These are phyloP conservation scores for Aspergillus caelatus DNA, from an alignment of 2,329 filamentous ascomycete genomes.

Conservation along the genomic window DNA sequence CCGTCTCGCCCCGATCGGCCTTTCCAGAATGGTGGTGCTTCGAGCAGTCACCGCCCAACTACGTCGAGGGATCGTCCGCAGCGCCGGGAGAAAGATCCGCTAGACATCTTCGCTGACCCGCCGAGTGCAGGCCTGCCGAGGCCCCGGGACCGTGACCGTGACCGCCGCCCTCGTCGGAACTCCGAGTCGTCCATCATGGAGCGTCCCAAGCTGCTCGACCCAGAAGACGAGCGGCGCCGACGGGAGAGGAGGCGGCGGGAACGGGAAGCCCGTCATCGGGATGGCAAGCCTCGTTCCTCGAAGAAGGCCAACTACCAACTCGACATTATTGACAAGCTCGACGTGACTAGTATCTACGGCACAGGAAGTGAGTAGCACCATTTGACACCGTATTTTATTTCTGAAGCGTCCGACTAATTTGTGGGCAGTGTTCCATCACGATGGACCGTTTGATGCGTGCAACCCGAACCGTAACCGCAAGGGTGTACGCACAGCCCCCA, in stretches of 20 bases:
- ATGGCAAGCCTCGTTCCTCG: slow-evolving; percentile 39
- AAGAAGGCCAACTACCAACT: slow-evolving; percentile 53
- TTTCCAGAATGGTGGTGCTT: slow-evolving; percentile 20
- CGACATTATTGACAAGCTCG: slow-evolving; percentile 94
- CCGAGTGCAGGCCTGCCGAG: slow-evolving; percentile 34
- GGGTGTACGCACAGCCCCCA: slow-evolving; percentile 79
- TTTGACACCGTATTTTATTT: neutral
- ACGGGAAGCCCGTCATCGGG: slow-evolving; percentile 48
- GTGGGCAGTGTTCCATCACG: slow-evolving; percentile 85
- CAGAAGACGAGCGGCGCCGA: slow-evolving; percentile 55
- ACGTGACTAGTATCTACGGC: slow-evolving; percentile 94
- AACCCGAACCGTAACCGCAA: slow-evolving; percentile 92
- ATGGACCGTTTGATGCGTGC: slow-evolving; percentile 94
- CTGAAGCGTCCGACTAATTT: slow-evolving; percentile 6
- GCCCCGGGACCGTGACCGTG: slow-evolving; percentile 35
- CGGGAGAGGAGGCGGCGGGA: slow-evolving; percentile 53
- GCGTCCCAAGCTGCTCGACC: slow-evolving; percentile 49
- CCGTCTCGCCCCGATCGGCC: slow-evolving; percentile 40
- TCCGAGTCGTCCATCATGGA: slow-evolving; percentile 66
- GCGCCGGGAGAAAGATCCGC: slow-evolving; percentile 34
- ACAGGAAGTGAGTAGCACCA: slow-evolving; percentile 70
- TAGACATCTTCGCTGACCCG: slow-evolving; percentile 55
- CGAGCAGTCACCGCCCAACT: slow-evolving; percentile 29
- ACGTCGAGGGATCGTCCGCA: slow-evolving; percentile 27
- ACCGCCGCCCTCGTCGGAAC: slow-evolving; percentile 57